These are phyloP conservation scores for Staphylotrichum tortipilum DNA, from an alignment of 495 filamentous ascomycete genomes.

Conservation along the genomic window DNA sequence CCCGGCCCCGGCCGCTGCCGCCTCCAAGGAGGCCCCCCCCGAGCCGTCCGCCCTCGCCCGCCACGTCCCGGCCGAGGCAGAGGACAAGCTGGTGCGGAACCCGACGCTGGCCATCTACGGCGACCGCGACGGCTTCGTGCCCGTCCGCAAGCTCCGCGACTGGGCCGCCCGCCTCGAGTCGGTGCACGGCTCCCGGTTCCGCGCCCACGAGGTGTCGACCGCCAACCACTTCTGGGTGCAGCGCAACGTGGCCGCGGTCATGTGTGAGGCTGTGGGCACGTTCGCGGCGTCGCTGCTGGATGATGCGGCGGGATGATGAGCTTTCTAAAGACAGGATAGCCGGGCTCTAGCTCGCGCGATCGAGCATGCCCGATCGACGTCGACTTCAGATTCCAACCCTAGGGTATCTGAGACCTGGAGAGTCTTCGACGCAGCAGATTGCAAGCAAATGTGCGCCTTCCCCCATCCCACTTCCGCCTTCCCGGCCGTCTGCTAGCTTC, in stretches of 20 bases:
- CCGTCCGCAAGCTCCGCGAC: conserved; percentile 52
- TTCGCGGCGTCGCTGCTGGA: conserved; percentile 14
- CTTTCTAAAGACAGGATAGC: too few species aligned
- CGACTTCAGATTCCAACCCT: too few species aligned
- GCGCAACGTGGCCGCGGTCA: conserved; percentile 45
- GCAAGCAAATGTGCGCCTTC: too few species aligned
- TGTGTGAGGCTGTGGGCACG: conserved; percentile 31
- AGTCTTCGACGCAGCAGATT: too few species aligned
- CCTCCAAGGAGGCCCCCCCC: neutral
- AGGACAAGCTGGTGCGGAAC: conserved; percentile 48
- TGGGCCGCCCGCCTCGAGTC: conserved; percentile 58
- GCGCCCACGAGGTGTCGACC: conserved; percentile 49
- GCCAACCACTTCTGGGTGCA: conserved; percentile 85
- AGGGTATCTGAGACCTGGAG: too few species aligned
- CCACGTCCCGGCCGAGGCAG: conserved; percentile 18
- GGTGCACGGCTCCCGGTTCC: conserved; percentile 35
- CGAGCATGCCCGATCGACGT: too few species aligned
- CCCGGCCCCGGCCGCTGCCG: too few species aligned
- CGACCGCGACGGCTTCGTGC: conserved; percentile 67
- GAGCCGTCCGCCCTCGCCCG: neutral
- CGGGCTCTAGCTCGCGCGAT: too few species aligned
- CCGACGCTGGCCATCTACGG: conserved; percentile 70
- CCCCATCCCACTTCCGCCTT: too few species aligned
- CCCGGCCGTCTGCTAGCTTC: too few species aligned
- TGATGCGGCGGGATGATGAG: neutral